Base-by-base conservation (phyloP, 2,329 filamentous ascomycete species). In the Teratosphaeria gauchensis region DNA sequence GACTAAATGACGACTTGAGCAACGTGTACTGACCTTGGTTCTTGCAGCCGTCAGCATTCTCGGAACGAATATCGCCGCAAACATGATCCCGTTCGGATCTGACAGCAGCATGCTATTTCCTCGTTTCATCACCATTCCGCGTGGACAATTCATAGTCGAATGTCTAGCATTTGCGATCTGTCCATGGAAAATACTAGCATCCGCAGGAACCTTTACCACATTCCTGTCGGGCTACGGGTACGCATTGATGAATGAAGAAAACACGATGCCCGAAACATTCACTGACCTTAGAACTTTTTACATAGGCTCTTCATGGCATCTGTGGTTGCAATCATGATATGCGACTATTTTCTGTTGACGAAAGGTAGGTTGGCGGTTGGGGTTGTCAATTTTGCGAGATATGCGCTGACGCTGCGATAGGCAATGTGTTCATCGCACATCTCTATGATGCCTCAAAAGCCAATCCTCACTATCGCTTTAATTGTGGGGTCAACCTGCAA, bases 181-280 rank as follows among this genome's bases (percentile, higher is more conserved):
- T 0, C 84, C 84, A 1, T 87, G 84, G 84, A 85, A 85, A 72
- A 85, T 87, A 58, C 74, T 86, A 32, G 77, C 72, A 33, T 84
- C 80, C 0, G 84, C 84, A 1, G 69, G 72, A 1, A 83, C 79
- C 1, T 84, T 87, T 66, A 74, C 86, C 4, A 67, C 66, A 2
- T 89, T 89, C 73, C 84, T 89, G 77, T 78, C 62, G 9, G 68
- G 68, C 7, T 71, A 86, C 70, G 80, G 80, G 1, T 76, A 42
- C 9, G 35, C 35, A 14, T 42, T 42, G 4, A 16, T 16, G 9
- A 16, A 2, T n/a, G 35, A 12, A 14, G 11, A 16, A 16, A 16
- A 42, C 35, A 16, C 35, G 14, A 16, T 4, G 35, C 5, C 35
- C n/a, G 11, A 42, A 11, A 42, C 35, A 42, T 14, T 16, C 14